These are phyloP conservation scores for Cucumis sativus DNA, from an alignment of 306 rosid species.

Conservation along the genomic window Cucumber_9930_V3 NC_026659.2:30960001-30960500, in stretches of 20 bases:
- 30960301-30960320: background rate
- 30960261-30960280: background rate
- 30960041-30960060: background rate
- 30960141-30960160: background rate
- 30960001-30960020: slow-evolving; percentile 42
- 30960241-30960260: background rate
- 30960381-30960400: no score
- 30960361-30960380: background rate
- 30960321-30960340: background rate
- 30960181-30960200: background rate
- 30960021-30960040: slow-evolving; percentile 5
- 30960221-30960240: background rate
- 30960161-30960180: background rate
- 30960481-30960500: no score
- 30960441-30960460: no score
- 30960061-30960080: background rate
- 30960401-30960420: no score
- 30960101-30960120: background rate
- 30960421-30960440: no score
- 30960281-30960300: background rate
- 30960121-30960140: background rate
- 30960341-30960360: background rate
- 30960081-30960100: background rate
- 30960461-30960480: no score
- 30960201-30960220: background rate